Conservation (phyloP, 1,284 basidiomycete genomes). For the Phellinidium pouzarii region DNA sequence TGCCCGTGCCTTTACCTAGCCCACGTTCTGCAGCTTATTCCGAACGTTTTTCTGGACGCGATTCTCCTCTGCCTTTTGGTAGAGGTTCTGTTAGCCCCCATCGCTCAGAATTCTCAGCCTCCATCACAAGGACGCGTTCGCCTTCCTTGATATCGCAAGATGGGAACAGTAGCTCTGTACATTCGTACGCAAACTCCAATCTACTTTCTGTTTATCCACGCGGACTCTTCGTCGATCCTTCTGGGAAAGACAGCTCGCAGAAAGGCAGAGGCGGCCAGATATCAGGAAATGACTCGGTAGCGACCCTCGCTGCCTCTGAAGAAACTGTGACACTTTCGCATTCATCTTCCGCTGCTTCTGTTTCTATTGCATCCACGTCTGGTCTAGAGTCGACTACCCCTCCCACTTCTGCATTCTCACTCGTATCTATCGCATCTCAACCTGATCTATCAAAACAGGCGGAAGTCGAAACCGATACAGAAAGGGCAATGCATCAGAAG, state of each 20-base stretch:
- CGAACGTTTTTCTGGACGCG: slow-evolving; percentile 21
- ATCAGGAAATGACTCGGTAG: slow-evolving; percentile 41
- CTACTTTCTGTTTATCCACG: slow-evolving; percentile 28
- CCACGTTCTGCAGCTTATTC: slow-evolving; percentile 24
- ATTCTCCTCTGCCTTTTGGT: slow-evolving; percentile 20
- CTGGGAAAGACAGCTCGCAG: slow-evolving; percentile 14
- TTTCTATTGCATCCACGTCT: slow-evolving; percentile 23
- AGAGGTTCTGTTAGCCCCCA: slow-evolving; percentile 12
- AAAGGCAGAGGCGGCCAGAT: slow-evolving; percentile 18
- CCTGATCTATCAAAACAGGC: neutral
- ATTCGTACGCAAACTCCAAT: slow-evolving; percentile 76
- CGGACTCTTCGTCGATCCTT: slow-evolving; percentile 20
- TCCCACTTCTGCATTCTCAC: slow-evolving; percentile 41
- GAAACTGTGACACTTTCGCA: slow-evolving; percentile 32
- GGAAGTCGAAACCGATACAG: neutral
- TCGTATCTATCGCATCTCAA: slow-evolving; percentile 20
- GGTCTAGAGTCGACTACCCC: slow-evolving; percentile 32
- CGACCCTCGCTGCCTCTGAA: slow-evolving; percentile 47
- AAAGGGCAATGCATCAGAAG: slow-evolving; percentile 2
- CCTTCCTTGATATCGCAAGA: slow-evolving; percentile 19
- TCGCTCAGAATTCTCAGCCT: slow-evolving; percentile 13
- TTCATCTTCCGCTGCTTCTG: slow-evolving; percentile 34
- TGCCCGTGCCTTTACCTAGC: slow-evolving; percentile 20
- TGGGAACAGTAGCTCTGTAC: slow-evolving; percentile 32
- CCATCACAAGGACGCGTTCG: slow-evolving; percentile 14